Base-by-base conservation (phyloP, 345 rosid species). In the Sapria himalayana region DNA sequence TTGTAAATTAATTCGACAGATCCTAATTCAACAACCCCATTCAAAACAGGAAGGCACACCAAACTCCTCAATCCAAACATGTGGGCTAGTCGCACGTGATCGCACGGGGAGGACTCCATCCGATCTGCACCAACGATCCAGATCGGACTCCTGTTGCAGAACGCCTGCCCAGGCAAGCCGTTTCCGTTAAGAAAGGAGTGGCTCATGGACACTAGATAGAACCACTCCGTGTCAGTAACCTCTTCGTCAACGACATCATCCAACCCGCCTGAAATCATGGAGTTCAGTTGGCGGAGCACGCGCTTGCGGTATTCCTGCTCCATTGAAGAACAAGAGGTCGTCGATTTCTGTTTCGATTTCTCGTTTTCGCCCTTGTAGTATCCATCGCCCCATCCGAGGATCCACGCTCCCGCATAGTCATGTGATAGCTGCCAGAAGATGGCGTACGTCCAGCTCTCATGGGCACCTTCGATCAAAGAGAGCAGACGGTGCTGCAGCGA, bases 221-320 rank as follows among this genome's bases (percentile, higher is more conserved):
- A 89, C 98, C 98, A 84, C 59, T 89, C 98, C 0, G 95, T 73
- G 39, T 86, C 97, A 7, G 94, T 71, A 29, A 86, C 94, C 42
- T 86, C 94, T 44, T 86, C 94, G 29, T 81, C 97, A 15, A 73
- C 66, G 5, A 81, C 75, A 17, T 76, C 68, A 24, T 78, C 81
- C 29, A 67, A 3, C 48, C 65, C 15, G 36, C 95, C 95, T 13
- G 89, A 64, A 24, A 86, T 78, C 57, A 86, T 50, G 15, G 94
- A 57, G 51, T 86, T 86, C 15, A 86, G 89, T 25, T 86, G 79
- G 4, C 94, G 58, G 29, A 86, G 65, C 9, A 81, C 85, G 46
- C 68, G 67, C 43, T 65, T 78, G 4, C 97, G 72, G 56, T 78
- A 79, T 46, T 86, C 80, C 59, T 86, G 97, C 48, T 78, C 97